Base-by-base conservation (phyloP, 164 flowering plant genomes). In the Macadamia tetraphylla region DNA sequence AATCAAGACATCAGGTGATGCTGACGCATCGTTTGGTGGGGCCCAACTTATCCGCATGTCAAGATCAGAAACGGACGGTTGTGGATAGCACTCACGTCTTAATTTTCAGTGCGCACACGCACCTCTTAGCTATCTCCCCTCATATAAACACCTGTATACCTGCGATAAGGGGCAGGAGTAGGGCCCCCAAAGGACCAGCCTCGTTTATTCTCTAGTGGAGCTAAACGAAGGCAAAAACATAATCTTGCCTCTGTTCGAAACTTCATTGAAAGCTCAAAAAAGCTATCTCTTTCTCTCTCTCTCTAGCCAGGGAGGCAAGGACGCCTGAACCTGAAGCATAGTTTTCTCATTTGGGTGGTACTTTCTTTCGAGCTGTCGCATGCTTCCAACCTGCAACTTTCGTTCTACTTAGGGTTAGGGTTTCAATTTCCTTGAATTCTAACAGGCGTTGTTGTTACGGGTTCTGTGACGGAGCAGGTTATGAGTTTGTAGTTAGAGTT, bases 331-430 rank as follows among this genome's bases (percentile, higher is more conserved):
- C 48, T 9, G 48, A 43, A 9, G 48, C 48, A 9, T 6, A 75
- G 69, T 78, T 72, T 67, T 75, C 44, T 71, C 51, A 69, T 76
- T 53, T 14, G 71, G 71, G 70, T 53, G 42, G 5, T 64, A 57
- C 5, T 35, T 35, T 35, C 23, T 35, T 48, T 35, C 29, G 32
- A 32, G 12, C 29, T 15, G n/a, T 51, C 32, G 62, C 64, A 23
- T 42, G 62, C 60, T 35, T 70, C 14, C 3, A 23, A 18, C 44
- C 11, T 23, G 52, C 43, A 58, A 44, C 23, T 53, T 58, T 1
- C 18, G n/a, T 62, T 61, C 11, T 17, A 15, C 14, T 18, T 65
- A 58, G 53, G 63, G 49, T 29, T 18, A 32, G 69, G 68, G 66
- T 74, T 78, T 74, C 40, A 35, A 23, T 35, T 35, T 35, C 40